Percentiles rank a stretch among this genome's conserved stretches.
These are phyloP conservation scores for Tylopilus sp. DNA, from an alignment of 768 basidiomycete genomes.

Conservation along the genomic window DNA sequence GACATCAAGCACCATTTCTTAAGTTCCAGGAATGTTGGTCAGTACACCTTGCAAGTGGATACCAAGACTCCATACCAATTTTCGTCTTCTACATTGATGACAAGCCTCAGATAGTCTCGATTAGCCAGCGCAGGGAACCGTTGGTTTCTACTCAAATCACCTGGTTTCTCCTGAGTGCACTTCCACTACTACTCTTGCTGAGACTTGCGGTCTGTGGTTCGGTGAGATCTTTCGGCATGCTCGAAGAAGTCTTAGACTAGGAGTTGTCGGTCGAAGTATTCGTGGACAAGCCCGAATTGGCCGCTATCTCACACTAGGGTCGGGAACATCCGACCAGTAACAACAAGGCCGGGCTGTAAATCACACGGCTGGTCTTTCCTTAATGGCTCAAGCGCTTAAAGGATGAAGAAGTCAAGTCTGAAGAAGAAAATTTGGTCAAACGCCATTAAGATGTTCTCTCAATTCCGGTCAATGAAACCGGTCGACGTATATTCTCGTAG, in stretches of 20 bases:
- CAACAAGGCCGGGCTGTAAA: too few relatives aligned
- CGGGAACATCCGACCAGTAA: too few relatives aligned
- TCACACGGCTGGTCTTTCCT: too few relatives aligned
- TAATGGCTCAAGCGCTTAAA: too few relatives aligned
- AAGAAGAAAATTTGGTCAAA: too few relatives aligned
- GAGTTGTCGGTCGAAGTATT: background rate
- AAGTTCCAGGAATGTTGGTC: background rate
- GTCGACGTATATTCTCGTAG: constrained; percentile 38
- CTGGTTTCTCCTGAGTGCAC: background rate
- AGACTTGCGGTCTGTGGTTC: background rate
- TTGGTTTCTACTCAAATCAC: background rate
- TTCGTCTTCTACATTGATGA: background rate
- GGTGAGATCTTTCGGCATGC: background rate
- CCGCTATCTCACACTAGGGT: too few relatives aligned
- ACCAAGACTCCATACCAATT: background rate
- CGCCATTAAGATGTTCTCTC: background rate
- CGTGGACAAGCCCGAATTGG: too few relatives aligned
- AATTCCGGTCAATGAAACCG: constrained; percentile 22
- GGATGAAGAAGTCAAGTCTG: too few relatives aligned
- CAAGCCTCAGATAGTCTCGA: background rate
- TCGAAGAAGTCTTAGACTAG: background rate
- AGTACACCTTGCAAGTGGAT: background rate
- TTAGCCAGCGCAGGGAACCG: background rate
- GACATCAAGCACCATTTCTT: background rate
- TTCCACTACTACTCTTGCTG: background rate